Evolutionary conservation across 495 filamentous ascomycete species (phyloP).

Genomic region (Neurospora sp.): DNA sequence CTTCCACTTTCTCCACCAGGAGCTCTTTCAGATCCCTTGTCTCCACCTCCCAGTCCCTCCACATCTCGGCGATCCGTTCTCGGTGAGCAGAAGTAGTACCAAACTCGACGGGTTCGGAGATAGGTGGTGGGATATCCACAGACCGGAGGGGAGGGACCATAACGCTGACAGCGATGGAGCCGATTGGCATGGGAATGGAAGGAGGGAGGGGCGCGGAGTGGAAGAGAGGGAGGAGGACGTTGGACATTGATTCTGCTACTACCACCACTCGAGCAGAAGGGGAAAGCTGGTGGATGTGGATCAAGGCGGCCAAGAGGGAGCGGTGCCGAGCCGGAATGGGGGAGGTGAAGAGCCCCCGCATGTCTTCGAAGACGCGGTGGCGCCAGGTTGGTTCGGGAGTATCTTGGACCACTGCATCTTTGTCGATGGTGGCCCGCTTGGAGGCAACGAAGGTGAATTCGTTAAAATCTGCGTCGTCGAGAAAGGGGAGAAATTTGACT

Average conservation of each 20-base stretch:
- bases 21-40: not conserved
- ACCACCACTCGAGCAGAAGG: conserved; percentile 17
- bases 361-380: not conserved
- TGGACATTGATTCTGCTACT: conserved; percentile 22
- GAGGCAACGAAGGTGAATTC: conserved; percentile 12
- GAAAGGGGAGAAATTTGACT: conserved; percentile 21
- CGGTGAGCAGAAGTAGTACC: not conserved
- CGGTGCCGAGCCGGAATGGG: conserved; percentile 10
- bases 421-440: not conserved
- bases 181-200: conserved; percentile 7
- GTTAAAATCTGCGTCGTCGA: conserved; percentile 18
- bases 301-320: conserved; percentile 16
- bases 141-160: conserved; percentile 22
- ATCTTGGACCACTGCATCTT: not conserved
- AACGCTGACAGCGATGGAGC: conserved; percentile 8
- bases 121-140: conserved; percentile 12
- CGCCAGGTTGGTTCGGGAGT: not conserved
- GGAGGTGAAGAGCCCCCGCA: not conserved
- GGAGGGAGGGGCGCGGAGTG: conserved; percentile 14
- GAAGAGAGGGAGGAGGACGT: conserved; percentile 16
- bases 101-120: conserved; percentile 5
- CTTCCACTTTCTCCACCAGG: not conserved
- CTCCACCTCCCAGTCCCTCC: conserved; percentile 1
- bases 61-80: conserved; percentile 1
- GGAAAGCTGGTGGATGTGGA: conserved; percentile 4